Evolutionary conservation across 192 early-diverging fungal genomes (phyloP).

Genomic region (Coemansia sp.): DNA sequence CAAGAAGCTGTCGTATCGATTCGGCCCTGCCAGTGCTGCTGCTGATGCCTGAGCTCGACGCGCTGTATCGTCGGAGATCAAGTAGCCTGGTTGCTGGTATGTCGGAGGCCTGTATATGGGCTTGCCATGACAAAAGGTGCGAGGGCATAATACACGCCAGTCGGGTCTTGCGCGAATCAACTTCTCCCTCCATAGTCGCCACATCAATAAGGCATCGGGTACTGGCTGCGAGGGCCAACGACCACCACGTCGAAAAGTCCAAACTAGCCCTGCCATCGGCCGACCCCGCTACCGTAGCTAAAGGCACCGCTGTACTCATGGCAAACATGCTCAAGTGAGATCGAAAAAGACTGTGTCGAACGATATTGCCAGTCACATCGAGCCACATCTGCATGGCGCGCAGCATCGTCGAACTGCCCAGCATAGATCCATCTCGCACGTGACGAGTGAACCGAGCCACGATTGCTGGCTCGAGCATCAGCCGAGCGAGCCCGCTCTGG

Average conservation of each 20-base stretch:
- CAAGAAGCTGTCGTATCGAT: background rate
- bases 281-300: background rate
- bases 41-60: background rate
- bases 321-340: constrained; percentile 7
- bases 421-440: constrained; percentile 3
- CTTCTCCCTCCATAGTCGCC: background rate
- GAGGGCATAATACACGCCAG: constrained; percentile 25
- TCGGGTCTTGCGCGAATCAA: background rate
- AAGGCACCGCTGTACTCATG: background rate
- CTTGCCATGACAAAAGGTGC: constrained; percentile 39
- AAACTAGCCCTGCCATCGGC: background rate
- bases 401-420: constrained; percentile 9
- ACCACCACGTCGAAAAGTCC: constrained; percentile 34
- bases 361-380: constrained; percentile 33
- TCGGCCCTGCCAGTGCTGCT: background rate
- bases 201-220: constrained; percentile 14
- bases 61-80: background rate
- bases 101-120: constrained; percentile 16
- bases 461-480: constrained; percentile 31
- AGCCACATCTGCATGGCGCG: constrained; percentile 41
- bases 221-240: constrained; percentile 28
- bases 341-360: constrained; percentile 43
- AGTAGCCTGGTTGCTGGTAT: background rate
- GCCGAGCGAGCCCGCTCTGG: constrained; percentile 12
- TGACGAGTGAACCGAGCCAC: background rate